Base-by-base conservation (phyloP, 2,329 filamentous ascomycete genomes). In the Capronia epimyces region DNA sequence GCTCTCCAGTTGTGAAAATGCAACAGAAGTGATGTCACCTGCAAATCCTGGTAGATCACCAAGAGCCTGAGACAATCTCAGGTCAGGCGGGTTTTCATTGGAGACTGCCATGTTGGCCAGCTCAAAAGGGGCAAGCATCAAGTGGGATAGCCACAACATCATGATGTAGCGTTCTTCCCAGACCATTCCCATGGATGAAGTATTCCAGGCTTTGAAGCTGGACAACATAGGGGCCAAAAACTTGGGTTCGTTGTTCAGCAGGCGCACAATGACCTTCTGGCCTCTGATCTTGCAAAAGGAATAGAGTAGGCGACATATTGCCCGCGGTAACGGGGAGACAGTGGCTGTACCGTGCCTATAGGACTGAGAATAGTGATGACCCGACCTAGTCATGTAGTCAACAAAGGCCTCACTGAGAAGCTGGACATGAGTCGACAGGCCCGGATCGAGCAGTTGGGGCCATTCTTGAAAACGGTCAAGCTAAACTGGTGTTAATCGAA, bases 391-490 rank as follows among this genome's bases (percentile, higher is more conserved):
- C 10, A 57, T 45, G 31, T 55, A 57, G 36, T 37, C 43, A 21
- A 95, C 72, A 62, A 91, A 94, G 15, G 87, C 84, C 62, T 84
- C 78, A 21, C 88, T 82, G 29, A 97, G 75, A 34, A 80, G 73
- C 20, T 87, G 84, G 43, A 97, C 75, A 68, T 94, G 82, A 57
- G 72, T 77, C 44, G 86, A 82, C 36, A 98, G 76, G 67, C 91
- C 80, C 8, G 88, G 81, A 69, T 98, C 93, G 21, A 98, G 79
- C 32, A 97, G 78, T 67, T 98, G 93, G 15, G 93, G 93, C 59
- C 94, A 84, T 73, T 96, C 90, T 75, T 97, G 91, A 61, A 97
- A 98, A 1, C 86, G 83, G 60, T 96, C 89, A 43, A 98, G 80
- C 73, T 74, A 51, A 56, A 49, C 25, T 45, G 18, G 16, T 43